Evolutionary conservation across 345 rosid species (phyloP).

Genomic region (Rhodomyrtus tomentosa): DNA sequence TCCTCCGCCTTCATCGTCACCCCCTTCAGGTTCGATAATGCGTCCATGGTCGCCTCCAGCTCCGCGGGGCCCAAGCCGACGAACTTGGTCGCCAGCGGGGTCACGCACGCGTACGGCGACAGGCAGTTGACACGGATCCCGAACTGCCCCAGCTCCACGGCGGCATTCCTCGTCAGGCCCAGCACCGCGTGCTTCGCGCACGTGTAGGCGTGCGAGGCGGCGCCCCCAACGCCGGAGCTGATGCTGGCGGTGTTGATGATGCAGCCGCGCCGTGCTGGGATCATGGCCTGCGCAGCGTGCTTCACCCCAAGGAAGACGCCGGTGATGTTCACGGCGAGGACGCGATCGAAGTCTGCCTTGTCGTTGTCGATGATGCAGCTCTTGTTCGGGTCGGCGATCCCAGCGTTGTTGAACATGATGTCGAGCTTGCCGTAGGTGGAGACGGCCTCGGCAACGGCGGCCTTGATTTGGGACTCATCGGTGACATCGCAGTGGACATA

Average conservation of each 20-base stretch:
- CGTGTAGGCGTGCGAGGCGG: slow-evolving; percentile 24
- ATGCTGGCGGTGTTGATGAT: slow-evolving; percentile 25
- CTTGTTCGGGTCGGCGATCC: slow-evolving; percentile 12
- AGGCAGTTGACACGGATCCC: slow-evolving; percentile 43
- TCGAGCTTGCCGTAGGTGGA: slow-evolving; percentile 27
- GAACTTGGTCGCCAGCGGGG: slow-evolving; percentile 27
- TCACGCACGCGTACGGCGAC: slow-evolving; percentile 27
- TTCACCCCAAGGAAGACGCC: slow-evolving; percentile 36
- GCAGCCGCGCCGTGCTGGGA: slow-evolving; percentile 20
- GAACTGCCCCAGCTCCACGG: slow-evolving; percentile 37
- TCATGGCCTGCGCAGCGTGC: slow-evolving; percentile 30
- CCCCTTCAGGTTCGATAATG: slow-evolving; percentile 21
- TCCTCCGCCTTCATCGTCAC: slow-evolving; percentile 32
- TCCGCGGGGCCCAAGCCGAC: slow-evolving; percentile 8
- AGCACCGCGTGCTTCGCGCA: slow-evolving; percentile 38
- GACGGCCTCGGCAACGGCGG: slow-evolving; percentile 15
- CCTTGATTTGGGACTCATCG: slow-evolving; percentile 14
- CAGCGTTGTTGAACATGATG: slow-evolving; percentile 36
- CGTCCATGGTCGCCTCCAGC: slow-evolving; percentile 12
- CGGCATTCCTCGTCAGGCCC: slow-evolving; percentile 36
- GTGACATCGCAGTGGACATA: slow-evolving; percentile 24
- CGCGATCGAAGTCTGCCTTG: slow-evolving; percentile 28
- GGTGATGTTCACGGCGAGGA: slow-evolving; percentile 15
- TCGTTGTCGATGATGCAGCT: slow-evolving; percentile 23
- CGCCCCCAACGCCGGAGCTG: slow-evolving; percentile 5